Base-by-base conservation (phyloP, 768 basidiomycete genomes). In the Rhodosporidiobolus odoratus region DNA sequence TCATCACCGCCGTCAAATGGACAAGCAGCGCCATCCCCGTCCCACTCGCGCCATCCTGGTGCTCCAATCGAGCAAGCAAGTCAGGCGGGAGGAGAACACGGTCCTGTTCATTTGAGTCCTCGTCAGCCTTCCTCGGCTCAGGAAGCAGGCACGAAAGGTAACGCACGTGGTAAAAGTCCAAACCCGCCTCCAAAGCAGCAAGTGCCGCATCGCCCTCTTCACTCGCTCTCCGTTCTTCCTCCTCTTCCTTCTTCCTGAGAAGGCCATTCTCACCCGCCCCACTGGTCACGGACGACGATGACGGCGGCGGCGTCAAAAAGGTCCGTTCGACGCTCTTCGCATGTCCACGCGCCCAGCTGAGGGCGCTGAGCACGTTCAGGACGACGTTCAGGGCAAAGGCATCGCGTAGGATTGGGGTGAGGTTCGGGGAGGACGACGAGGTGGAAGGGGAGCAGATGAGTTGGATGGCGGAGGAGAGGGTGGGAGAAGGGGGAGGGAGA, bases 131-230 rank as follows among this genome's bases (percentile, higher is more conserved):
- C n/a, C 4, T 12, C 27, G 13, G 21, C n/a, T 19, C 13, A 7
- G 15, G 23, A 21, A 37, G 6, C 23, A 30, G 30, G 45, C 16
- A 35, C 4, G 38, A 25, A 19, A 40, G 57, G 10, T 21, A 19
- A 60, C 71, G 21, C 21, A 68, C 71, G 53, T 69, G 67, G 52
- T 58, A 73, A 57, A 66, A 73, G 23, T 69, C 56, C 19, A 68
- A n/a, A 6, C 67, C 72, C 4, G 54, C 54, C 15, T 58, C 45
- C 35, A 73, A 41, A 21, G 64, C 63, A 8, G 59, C 57, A 38
- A 38, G 19, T 4, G 59, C 62, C 56, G 32, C 23, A 16, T 56
- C 62, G 13, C 15, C 30, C 30, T 45, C 38, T 17, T 37, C 53
- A 2, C 17, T 16, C 25, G 21, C 21, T n/a, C 48, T n/a, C n/a